These are phyloP conservation scores for Comarum palustre DNA, from an alignment of 306 rosid genomes.

Conservation along the genomic window DNA sequence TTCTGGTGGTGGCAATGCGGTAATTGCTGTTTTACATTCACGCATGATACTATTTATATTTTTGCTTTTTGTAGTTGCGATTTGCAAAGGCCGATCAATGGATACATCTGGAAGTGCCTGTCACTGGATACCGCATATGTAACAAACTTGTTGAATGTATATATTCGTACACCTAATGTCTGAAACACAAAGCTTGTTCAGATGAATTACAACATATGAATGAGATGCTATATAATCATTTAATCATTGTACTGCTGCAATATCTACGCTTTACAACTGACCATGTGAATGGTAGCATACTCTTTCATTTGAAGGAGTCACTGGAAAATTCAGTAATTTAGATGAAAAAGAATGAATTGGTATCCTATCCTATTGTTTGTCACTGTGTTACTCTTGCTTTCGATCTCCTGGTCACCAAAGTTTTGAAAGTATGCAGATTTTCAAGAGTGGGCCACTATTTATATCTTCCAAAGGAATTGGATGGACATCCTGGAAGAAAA, in stretches of 20 bases:
- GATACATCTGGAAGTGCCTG: not conserved
- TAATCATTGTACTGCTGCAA: not conserved
- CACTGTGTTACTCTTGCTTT: not conserved
- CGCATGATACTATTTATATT: not conserved
- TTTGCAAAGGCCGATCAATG: not conserved
- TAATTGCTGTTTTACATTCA: conserved; percentile 28
- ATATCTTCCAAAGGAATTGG: conserved; percentile 97
- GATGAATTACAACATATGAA: conserved; percentile 1
- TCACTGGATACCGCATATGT: not conserved
- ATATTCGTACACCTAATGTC: not conserved
- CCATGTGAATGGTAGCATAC: not conserved
- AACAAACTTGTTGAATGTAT: not conserved
- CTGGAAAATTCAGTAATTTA: not conserved
- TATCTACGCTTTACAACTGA: not conserved
- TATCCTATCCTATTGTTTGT: not conserved
- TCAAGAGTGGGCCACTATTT: conserved; percentile 93
- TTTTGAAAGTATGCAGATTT: conserved; percentile 50
- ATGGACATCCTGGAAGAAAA: conserved; percentile 99
- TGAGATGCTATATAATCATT: not conserved
- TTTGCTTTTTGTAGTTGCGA: not conserved
- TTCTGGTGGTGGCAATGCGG: conserved; percentile 55
- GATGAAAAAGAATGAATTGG: not conserved
- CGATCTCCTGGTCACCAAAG: not conserved
- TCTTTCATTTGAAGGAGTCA: not conserved
- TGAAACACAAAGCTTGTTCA: not conserved